phyloP scores from a whole-genome alignment of 176 grass and related monocot genomes.

The Triticum turgidum region DNA sequence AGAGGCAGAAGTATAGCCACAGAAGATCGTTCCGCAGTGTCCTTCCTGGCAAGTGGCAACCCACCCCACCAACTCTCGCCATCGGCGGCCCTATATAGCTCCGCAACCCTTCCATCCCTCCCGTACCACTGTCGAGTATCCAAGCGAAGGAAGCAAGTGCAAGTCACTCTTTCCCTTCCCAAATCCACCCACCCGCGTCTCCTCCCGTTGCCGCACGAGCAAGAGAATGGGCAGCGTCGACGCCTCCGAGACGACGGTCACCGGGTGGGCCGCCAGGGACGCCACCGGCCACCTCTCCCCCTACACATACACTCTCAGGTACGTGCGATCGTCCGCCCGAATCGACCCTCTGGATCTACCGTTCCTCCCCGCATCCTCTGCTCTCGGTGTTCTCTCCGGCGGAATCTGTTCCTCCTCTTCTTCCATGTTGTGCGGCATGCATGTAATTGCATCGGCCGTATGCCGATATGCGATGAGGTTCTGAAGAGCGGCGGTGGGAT shows the following conservation, averaged over 20 bases:
- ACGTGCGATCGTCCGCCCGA: conserved; percentile 2
- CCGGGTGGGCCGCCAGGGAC: conserved; percentile 86
- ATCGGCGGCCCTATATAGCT: conserved; percentile 4
- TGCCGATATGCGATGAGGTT: neutral
- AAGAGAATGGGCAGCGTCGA: conserved; percentile 65
- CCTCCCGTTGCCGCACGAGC: neutral
- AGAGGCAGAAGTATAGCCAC: neutral
- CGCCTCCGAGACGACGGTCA: conserved; percentile 51
- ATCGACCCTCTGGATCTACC: neutral
- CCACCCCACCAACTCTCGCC: neutral
- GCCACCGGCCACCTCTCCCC: conserved; percentile 70
- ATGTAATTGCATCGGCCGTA: neutral
- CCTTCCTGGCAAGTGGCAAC: neutral
- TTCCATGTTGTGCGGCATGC: neutral
- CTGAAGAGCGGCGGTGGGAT: neutral
- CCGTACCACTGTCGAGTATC: neutral
- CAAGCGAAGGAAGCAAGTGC: neutral
- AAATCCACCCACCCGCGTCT: neutral
- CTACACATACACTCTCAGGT: conserved; percentile 93
- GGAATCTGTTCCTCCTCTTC: neutral
- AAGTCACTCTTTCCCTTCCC: neutral
- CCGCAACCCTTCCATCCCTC: neutral
- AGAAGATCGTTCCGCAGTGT: neutral
- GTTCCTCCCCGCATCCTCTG: neutral
- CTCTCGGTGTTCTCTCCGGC: neutral